These are phyloP conservation scores for Linnemannia exigua DNA, from an alignment of 192 early-diverging fungal species.

Conservation along the genomic window DNA sequence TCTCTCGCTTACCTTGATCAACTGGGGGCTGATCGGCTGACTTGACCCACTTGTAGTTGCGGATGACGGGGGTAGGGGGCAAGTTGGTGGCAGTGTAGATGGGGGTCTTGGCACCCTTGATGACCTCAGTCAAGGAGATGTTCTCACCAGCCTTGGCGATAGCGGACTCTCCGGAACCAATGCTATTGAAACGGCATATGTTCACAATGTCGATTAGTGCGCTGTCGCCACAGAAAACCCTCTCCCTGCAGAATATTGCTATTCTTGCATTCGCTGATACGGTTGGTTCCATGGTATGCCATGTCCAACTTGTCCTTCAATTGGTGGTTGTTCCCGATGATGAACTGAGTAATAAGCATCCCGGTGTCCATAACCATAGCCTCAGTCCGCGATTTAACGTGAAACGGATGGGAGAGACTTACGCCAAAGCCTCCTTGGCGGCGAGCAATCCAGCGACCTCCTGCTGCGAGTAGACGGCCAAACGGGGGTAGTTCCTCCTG, in stretches of 20 bases:
- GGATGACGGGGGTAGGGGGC: slow-evolving; percentile 69
- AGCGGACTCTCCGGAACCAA: slow-evolving; percentile 51
- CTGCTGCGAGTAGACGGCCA: slow-evolving; percentile 83
- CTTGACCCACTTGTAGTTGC: slow-evolving; percentile 63
- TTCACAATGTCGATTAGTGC: neutral
- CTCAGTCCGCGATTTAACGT: neutral
- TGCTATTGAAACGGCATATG: slow-evolving; percentile 2
- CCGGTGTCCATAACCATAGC: neutral
- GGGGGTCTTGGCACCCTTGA: slow-evolving; percentile 62
- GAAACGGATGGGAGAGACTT: neutral
- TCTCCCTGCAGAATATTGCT: no score
- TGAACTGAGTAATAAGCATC: neutral
- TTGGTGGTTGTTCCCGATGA: no score
- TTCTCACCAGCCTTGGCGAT: slow-evolving; percentile 54
- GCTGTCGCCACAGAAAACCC: neutral
- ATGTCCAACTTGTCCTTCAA: neutral
- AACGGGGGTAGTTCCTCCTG: slow-evolving; percentile 92
- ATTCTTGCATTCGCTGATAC: no score
- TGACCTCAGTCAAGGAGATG: slow-evolving; percentile 62
- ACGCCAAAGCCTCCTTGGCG: slow-evolving; percentile 49
- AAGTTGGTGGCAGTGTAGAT: slow-evolving; percentile 65
- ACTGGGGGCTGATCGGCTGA: slow-evolving; percentile 53
- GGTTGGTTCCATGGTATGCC: neutral
- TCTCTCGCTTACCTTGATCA: slow-evolving; percentile 48
- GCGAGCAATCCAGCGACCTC: slow-evolving; percentile 80